Base-by-base conservation (phyloP, 1,284 basidiomycete genomes). In the Ceratobasidium sp. region DNA sequence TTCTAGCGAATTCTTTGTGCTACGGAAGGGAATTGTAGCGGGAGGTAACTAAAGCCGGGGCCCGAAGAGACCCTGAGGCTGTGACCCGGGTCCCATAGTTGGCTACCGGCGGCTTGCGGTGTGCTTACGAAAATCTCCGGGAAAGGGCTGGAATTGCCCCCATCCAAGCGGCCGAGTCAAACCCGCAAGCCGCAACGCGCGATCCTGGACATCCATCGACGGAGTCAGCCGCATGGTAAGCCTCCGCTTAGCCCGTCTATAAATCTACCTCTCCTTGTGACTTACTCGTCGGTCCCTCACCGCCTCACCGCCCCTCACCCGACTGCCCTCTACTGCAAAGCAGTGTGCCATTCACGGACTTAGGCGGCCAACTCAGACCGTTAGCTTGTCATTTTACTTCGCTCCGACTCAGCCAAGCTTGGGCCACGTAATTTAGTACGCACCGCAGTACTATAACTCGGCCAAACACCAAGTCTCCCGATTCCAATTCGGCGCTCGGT, bases 101-200 rank as follows among this genome's bases (percentile, higher is more conserved):
- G n/a, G 28, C n/a, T 57, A 18, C 63, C 64, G 64, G 64, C 52
- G 35, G 64, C 30, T 38, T 26, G 50, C 64, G 64, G 55, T 28
- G 30, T 58, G 55, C 64, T 69, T 52, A 69, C 64, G 41, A 69
- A 50, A 50, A 43, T 28, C 55, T 44, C 55, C 55, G 64, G 50
- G n/a, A 66, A 32, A 26, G 32, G 47, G 14, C 35, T n/a, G n/a
- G n/a, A n/a, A n/a, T n/a, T n/a, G n/a, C n/a, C n/a, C n/a, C 41
- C 52, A 46, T 30, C 30, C 23, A 28, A n/a, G 18, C 64, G 64
- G 64, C 35, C 64, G 38, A 67, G 63, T 55, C 32, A 67, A 38
- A 2, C 28, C 62, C 26, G 44, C 28, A 13, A 4, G 26, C 30
- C 9, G 44, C 16, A 58, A 58, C 30, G 55, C 49, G 23, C 50